Evolutionary conservation across 176 grass and related monocot species (phyloP).

Genomic region (Eleusine indica): DNA sequence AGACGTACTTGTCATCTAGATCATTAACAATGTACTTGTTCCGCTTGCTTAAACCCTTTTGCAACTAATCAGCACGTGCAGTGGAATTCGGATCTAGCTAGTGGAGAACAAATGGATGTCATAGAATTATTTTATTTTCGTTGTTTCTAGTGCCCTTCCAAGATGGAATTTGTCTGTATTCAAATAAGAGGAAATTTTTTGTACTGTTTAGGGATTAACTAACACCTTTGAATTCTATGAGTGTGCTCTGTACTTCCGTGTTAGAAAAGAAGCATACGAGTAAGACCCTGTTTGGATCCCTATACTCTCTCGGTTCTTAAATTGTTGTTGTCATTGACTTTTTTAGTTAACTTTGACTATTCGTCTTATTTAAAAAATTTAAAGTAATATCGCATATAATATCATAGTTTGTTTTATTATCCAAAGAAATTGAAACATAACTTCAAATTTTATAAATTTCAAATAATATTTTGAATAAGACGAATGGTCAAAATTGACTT

Average conservation of each 20-base stretch:
- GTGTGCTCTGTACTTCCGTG: neutral
- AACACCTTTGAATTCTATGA: neutral
- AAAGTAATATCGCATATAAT: too few relatives aligned
- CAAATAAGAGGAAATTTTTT: neutral
- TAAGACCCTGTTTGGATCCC: neutral
- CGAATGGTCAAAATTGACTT: too few relatives aligned
- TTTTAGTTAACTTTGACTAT: too few relatives aligned
- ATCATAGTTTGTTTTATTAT: too few relatives aligned
- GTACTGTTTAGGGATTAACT: neutral
- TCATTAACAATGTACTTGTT: neutral
- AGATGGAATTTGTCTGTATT: neutral
- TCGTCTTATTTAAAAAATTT: too few relatives aligned
- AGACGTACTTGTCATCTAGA: constrained; percentile 20
- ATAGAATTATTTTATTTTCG: neutral
- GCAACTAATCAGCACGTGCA: constrained; percentile 28
- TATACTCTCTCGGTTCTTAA: too few relatives aligned
- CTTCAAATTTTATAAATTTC: too few relatives aligned
- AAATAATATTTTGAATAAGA: too few relatives aligned
- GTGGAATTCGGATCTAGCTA: constrained; percentile 23
- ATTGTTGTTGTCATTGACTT: too few relatives aligned
- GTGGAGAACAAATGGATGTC: constrained; percentile 1
- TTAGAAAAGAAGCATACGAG: neutral
- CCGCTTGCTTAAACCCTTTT: constrained; percentile 1
- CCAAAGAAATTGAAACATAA: too few relatives aligned
- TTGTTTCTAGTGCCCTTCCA: neutral